Evolutionary conservation across 768 basidiomycete species (phyloP).

Genomic region (Lepiota venenata): DNA sequence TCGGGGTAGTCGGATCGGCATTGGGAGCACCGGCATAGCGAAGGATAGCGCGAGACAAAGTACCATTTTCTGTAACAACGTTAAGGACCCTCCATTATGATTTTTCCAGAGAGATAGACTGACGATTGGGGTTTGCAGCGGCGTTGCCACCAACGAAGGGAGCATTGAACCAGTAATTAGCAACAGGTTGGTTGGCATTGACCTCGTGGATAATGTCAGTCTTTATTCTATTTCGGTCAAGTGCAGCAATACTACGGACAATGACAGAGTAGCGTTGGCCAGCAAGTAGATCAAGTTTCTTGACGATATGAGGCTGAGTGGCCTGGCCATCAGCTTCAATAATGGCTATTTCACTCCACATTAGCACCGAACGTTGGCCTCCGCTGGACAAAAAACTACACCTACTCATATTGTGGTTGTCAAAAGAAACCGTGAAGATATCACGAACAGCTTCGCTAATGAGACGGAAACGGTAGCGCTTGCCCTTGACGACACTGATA

Average conservation of each 20-base stretch:
- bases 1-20: conserved; percentile 29
- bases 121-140: conserved; percentile 28
- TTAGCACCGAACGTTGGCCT: neutral
- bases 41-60: conserved; percentile 29
- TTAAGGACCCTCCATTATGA: too few species aligned
- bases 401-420: conserved; percentile 27
- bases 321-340: conserved; percentile 38
- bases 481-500: conserved; percentile 36
- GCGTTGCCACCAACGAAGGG: conserved; percentile 30
- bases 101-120: conserved; percentile 4
- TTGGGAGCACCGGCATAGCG: conserved; percentile 34
- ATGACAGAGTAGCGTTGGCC: conserved; percentile 49
- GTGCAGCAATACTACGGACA: neutral
- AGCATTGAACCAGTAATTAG: conserved; percentile 45
- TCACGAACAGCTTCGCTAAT: conserved; percentile 47
- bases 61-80: conserved; percentile 7
- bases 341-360: conserved; percentile 19
- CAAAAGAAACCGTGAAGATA: conserved; percentile 35
- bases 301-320: conserved; percentile 28
- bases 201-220: conserved; percentile 13
- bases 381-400: neutral
- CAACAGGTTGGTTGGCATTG: conserved; percentile 39
- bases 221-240: neutral
- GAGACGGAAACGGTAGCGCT: conserved; percentile 53
- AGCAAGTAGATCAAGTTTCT: conserved; percentile 37